phyloP scores from a whole-genome alignment of 768 basidiomycete genomes.

The Artomyces pyxidatus region DNA sequence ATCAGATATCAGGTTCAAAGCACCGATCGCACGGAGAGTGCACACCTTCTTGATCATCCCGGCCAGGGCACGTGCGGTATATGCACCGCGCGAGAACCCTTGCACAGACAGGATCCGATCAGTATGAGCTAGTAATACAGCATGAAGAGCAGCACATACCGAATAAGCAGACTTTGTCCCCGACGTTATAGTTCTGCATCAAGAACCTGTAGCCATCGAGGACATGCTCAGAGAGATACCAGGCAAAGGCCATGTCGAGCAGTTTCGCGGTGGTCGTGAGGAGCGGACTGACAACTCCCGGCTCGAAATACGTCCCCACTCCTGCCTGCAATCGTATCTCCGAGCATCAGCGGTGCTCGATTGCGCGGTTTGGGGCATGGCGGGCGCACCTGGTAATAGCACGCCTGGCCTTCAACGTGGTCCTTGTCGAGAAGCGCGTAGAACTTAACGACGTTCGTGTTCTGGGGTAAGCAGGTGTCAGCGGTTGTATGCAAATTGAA shows the following conservation, averaged over 20 bases:
- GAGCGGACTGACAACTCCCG: slow-evolving; percentile 56
- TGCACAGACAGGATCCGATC: slow-evolving; percentile 7
- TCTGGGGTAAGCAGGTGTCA: slow-evolving; percentile 17
- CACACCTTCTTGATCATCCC: slow-evolving; percentile 65
- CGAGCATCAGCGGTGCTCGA: too few species aligned
- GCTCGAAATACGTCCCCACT: slow-evolving; percentile 45
- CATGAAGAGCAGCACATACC: slow-evolving; percentile 30
- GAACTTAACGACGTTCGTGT: slow-evolving; percentile 34
- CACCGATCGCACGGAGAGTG: neutral
- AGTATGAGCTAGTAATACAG: neutral
- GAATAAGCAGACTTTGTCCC: slow-evolving; percentile 70
- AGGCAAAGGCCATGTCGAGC: slow-evolving; percentile 64
- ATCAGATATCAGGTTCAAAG: too few species aligned
- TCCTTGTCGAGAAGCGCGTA: slow-evolving; percentile 31
- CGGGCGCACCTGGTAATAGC: slow-evolving; percentile 59
- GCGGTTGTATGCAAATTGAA: neutral
- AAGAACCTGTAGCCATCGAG: slow-evolving; percentile 70
- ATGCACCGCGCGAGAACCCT: slow-evolving; percentile 75
- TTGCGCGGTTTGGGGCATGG: neutral
- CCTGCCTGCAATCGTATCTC: slow-evolving; percentile 29
- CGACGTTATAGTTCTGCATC: slow-evolving; percentile 69
- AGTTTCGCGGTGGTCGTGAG: slow-evolving; percentile 51
- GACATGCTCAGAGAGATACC: slow-evolving; percentile 68
- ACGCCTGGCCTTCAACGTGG: slow-evolving; percentile 25
- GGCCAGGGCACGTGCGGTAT: slow-evolving; percentile 62